Conservation (phyloP, 345 rosid genomes). For the Linum trigynum region DNA sequence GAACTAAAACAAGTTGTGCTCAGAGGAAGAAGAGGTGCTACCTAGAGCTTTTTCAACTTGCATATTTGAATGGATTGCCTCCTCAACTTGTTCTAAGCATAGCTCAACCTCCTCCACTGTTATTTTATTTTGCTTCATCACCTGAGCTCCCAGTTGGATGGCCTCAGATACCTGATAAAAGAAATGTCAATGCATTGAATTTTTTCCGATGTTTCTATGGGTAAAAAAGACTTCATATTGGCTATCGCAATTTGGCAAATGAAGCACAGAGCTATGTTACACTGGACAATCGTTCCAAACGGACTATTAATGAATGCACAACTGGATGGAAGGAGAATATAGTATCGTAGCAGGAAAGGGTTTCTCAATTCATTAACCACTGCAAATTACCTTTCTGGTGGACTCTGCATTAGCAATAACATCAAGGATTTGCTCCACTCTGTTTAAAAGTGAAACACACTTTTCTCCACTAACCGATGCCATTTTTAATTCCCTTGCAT, state of each 20-base stretch:
- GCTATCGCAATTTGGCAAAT: neutral
- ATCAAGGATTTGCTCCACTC: slow-evolving; percentile 70
- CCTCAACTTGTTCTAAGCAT: slow-evolving; percentile 68
- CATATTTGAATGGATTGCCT: slow-evolving; percentile 56
- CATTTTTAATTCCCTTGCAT: slow-evolving; percentile 62
- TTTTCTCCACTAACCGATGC: slow-evolving; percentile 63
- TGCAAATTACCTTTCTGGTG: slow-evolving; percentile 47
- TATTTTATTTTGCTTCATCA: slow-evolving; percentile 53
- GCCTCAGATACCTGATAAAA: slow-evolving; percentile 68
- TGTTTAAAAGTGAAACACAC: slow-evolving; percentile 56
- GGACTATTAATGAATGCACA: neutral
- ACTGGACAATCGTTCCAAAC: neutral
- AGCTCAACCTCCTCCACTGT: slow-evolving; percentile 68
- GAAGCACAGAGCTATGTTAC: neutral
- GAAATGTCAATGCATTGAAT: slow-evolving; percentile 1
- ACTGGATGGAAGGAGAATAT: neutral
- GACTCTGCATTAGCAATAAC: slow-evolving; percentile 63
- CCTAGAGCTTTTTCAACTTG: slow-evolving; percentile 63
- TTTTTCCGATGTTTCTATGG: neutral
- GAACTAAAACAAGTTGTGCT: neutral
- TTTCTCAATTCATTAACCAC: slow-evolving; percentile 1
- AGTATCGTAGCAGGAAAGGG: neutral
- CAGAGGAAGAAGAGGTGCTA: slow-evolving; percentile 15
- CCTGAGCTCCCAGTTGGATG: slow-evolving; percentile 68
- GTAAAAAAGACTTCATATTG: neutral